Percentiles rank a stretch among this genome's conserved stretches.
These are phyloP conservation scores for Sergeia podlipaevii DNA, from an alignment of 208 protist species.

Conservation along the genomic window DNA sequence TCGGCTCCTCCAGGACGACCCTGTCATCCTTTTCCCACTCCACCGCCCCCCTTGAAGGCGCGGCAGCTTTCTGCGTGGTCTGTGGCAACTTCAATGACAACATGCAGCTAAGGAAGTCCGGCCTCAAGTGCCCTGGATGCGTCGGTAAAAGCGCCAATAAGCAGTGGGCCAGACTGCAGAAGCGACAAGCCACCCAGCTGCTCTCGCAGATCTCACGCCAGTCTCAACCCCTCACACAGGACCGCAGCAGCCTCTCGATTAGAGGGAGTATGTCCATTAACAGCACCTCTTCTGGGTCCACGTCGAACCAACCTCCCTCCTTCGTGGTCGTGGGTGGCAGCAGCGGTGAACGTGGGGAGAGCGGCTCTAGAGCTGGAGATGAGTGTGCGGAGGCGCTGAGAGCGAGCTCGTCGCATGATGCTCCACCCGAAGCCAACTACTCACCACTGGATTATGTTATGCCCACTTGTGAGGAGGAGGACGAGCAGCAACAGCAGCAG, in stretches of 20 bases:
- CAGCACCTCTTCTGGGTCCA: no score
- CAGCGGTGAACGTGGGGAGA: no score
- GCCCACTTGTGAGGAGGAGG: no score
- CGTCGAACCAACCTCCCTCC: no score
- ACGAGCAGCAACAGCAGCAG: neutral
- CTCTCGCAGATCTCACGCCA: constrained; percentile 10
- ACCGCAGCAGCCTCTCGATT: neutral
- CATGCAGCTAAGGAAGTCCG: constrained; percentile 39
- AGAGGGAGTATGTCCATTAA: no score
- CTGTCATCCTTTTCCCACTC: neutral
- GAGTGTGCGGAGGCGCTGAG: no score
- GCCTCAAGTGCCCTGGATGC: constrained; percentile 47
- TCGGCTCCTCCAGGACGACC: constrained; percentile 1
- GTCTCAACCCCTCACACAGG: no score
- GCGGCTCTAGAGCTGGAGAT: no score
- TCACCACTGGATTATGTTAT: no score
- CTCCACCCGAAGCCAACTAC: no score
- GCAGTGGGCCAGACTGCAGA: constrained; percentile 28
- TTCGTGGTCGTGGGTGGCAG: no score
- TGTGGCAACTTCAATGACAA: constrained; percentile 37
- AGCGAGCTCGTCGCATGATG: no score
- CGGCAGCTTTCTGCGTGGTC: constrained; percentile 49
- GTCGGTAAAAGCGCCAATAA: constrained; percentile 46
- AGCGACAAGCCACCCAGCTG: constrained; percentile 29
- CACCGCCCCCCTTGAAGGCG: neutral